Base-by-base conservation (phyloP, 225 moss, liverwort and hornwort species). In the Marchantia polymorpha region DNA sequence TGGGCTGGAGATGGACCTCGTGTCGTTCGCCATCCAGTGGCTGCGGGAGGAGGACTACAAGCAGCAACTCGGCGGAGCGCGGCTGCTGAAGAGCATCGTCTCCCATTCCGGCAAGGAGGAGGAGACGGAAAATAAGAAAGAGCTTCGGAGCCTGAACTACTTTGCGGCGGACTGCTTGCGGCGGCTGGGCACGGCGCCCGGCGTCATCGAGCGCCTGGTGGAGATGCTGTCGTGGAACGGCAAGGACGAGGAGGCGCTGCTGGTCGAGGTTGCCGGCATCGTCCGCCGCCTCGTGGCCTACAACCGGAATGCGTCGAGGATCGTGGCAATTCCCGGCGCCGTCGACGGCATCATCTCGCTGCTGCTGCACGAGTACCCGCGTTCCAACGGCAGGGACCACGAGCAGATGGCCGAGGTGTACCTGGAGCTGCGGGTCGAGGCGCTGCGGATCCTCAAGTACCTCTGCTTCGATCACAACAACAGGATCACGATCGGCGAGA, bases 1-100 rank as follows among this genome's bases (percentile, higher is more conserved):
- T 71, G 91, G 69, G 11, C 66, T 91, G 81, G 89, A 89, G 58
- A 89, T 91, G 91, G 87, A 91, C 76, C 79, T 91, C 75, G 85
- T 89, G 53, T 74, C 87, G 29, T 91, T 85, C 79, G 82, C 87
- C 78, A 76, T 89, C 82, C 75, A 80, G 4, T 78, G 87, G 75
- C 77, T 91, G 70, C 87, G 87, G 83, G 78, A 74, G 51, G 79
- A 87, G 52, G 80, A 84, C 67, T 78, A 58, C 11, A 82, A 71
- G 14, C 75, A 76, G 73, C 85, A 89, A 23, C 77, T 91, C 31
- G 84, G 82, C 13, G 89, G 87, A 55, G 73, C 89, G 29, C 83
- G 73, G 75, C 78, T 89, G 29, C 85, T 91, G 16, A 85, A 74
- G 8, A 0, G 52, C 17, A 39, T 74, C 14, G 52, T 74, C 7